These are phyloP conservation scores for Scytalidium sp. DNA, from an alignment of 2,329 filamentous ascomycete genomes.

Conservation along the genomic window DNA sequence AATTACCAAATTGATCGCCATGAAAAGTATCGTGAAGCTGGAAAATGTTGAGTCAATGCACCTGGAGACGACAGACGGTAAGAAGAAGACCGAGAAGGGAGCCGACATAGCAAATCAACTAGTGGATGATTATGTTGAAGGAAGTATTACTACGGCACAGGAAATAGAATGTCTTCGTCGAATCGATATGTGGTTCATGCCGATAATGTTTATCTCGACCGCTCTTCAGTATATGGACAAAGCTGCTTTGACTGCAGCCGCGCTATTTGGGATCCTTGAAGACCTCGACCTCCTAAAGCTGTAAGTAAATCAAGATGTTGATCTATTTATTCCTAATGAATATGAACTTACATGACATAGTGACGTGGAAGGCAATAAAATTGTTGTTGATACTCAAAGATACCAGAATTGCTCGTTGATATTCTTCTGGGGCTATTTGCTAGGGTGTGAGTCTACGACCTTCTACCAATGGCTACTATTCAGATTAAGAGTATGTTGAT, in stretches of 20 bases:
- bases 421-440: constrained; percentile 18
- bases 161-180: constrained; percentile 4
- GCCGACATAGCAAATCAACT: no score
- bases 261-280: constrained; percentile 3
- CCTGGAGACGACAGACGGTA: no score
- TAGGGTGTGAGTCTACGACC: constrained; percentile 11
- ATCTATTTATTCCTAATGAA: constrained; percentile 37
- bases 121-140: no score
- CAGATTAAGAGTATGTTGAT: no score
- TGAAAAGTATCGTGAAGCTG: no score
- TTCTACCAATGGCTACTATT: no score
- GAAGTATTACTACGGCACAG: constrained; percentile 8
- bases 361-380: no score
- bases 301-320: constrained; percentile 49
- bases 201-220: constrained; percentile 32
- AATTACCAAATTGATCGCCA: no score
- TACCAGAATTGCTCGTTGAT: constrained; percentile 49
- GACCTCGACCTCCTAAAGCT: constrained; percentile 6
- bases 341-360: no score
- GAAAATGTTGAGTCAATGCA: no score
- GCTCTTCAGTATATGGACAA: constrained; percentile 13
- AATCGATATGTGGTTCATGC: constrained; percentile 34
- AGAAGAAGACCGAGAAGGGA: no score
- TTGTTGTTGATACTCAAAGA: constrained; percentile 45
- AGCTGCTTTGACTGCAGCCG: constrained; percentile 13